phyloP scores from a whole-genome alignment of 75 land plant species.

The Picea glauca region DNA sequence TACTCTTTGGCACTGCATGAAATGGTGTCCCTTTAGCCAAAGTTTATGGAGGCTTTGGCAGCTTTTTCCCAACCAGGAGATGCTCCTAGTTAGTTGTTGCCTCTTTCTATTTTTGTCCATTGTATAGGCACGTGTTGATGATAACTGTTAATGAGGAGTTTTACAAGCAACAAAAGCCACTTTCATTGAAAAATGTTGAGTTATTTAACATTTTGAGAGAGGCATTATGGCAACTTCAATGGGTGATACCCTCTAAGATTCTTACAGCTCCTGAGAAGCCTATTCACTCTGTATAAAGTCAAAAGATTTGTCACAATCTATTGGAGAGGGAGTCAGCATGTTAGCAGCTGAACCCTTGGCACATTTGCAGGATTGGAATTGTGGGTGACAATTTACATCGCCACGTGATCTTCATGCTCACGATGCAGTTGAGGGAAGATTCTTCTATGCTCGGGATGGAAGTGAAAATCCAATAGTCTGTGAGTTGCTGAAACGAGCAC shows the following conservation, averaged over 20 bases:
- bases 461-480: conserved; percentile 57
- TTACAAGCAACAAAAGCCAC: conserved; percentile 68
- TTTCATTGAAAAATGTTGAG: not conserved
- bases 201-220: conserved; percentile 56
- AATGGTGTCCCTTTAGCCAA: conserved; percentile 50
- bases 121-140: conserved; percentile 81
- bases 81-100: conserved; percentile 78
- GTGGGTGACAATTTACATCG: conserved; percentile 63
- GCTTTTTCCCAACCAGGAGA: conserved; percentile 15
- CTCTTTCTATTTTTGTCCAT: conserved; percentile 72
- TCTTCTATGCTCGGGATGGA: conserved; percentile 51
- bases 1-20: conserved; percentile 74
- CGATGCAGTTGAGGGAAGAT: conserved; percentile 66
- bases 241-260: conserved; percentile 48
- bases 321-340: conserved; percentile 32
- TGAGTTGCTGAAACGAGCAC: no score
- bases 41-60: conserved; percentile 22
- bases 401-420: conserved; percentile 68
- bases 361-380: conserved; percentile 91
- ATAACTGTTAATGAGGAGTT: conserved; percentile 92
- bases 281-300: not conserved
- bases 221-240: conserved; percentile 85
- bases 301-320: conserved; percentile 29
- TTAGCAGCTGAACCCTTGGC: conserved; percentile 60
- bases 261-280: conserved; percentile 22